Conservation (phyloP, 2,329 filamentous ascomycete species). For the Diplodia mutila region DNA sequence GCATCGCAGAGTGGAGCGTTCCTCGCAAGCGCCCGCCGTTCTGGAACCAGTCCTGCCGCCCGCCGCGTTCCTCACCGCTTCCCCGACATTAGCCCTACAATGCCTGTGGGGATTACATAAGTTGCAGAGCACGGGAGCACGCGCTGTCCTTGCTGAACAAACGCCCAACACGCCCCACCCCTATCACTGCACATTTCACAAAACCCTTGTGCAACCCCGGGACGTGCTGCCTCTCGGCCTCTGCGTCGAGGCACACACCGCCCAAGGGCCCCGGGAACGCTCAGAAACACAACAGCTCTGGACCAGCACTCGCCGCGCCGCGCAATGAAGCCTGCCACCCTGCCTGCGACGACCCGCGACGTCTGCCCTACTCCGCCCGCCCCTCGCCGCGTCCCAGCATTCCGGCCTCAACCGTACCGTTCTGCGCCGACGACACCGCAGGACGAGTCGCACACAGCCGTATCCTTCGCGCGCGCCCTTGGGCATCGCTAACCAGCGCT, state of each 20-base stretch:
- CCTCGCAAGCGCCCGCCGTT: not conserved
- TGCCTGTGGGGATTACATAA: conserved; percentile 18
- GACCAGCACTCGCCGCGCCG: not conserved
- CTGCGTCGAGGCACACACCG: conserved; percentile 22
- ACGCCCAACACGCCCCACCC: conserved; percentile 9
- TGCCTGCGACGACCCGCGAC: not conserved
- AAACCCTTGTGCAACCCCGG: conserved; percentile 15
- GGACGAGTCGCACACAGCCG: not conserved
- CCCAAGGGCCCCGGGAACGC: not conserved
- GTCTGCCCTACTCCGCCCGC: conserved; percentile 1
- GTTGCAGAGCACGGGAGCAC: conserved; percentile 16
- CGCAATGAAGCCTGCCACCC: not conserved
- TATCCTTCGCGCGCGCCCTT: not conserved
- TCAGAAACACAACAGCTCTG: conserved; percentile 2
- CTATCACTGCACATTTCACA: conserved; percentile 22
- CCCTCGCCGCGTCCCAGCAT: not conserved
- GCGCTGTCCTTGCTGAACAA: conserved; percentile 22
- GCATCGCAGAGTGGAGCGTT: not conserved
- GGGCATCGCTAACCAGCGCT: not conserved
- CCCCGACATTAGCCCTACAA: conserved; percentile 12
- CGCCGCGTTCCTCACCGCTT: conserved; percentile 23
- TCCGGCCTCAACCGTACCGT: not conserved
- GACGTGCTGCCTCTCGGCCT: conserved; percentile 1
- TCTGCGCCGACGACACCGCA: not conserved
- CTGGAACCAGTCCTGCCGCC: conserved; percentile 14